Conservation (phyloP, 2,329 filamentous ascomycete genomes). For the Trichoderma sp. region DNA sequence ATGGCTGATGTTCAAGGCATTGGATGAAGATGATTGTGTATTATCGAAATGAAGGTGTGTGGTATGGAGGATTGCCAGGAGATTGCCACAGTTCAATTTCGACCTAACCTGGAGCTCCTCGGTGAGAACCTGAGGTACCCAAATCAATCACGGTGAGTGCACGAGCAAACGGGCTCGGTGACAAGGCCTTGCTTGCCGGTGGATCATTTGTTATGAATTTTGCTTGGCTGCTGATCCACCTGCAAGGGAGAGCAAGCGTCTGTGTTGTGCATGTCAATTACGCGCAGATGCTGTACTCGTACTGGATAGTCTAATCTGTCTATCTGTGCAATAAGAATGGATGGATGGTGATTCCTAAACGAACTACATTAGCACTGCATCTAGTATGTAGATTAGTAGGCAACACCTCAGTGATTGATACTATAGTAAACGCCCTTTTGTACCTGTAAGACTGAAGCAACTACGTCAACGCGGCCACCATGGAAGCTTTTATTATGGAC, state of each 20-base stretch:
- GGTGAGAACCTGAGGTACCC: neutral
- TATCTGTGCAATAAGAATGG: neutral
- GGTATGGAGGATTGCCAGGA: neutral
- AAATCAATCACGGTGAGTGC: neutral
- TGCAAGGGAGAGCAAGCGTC: neutral
- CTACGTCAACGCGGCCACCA: neutral
- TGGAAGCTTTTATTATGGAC: neutral
- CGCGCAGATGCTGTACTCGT: neutral
- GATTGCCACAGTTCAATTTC: neutral
- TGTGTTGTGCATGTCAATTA: neutral
- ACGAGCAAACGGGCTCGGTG: neutral
- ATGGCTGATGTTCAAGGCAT: neutral
- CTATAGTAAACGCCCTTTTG: too few relatives aligned
- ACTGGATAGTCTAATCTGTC: neutral
- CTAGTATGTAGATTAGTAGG: too few relatives aligned
- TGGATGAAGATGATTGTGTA: neutral
- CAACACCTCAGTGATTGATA: too few relatives aligned
- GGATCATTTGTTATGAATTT: neutral
- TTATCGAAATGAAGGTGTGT: neutral
- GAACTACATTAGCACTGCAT: too few relatives aligned
- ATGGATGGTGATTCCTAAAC: neutral
- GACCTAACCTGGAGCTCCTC: conserved; percentile 5
- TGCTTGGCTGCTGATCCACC: neutral
- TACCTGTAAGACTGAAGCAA: neutral
- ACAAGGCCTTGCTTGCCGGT: neutral